phyloP scores from a whole-genome alignment of 306 rosid genomes.

The Senna siamea region DNA sequence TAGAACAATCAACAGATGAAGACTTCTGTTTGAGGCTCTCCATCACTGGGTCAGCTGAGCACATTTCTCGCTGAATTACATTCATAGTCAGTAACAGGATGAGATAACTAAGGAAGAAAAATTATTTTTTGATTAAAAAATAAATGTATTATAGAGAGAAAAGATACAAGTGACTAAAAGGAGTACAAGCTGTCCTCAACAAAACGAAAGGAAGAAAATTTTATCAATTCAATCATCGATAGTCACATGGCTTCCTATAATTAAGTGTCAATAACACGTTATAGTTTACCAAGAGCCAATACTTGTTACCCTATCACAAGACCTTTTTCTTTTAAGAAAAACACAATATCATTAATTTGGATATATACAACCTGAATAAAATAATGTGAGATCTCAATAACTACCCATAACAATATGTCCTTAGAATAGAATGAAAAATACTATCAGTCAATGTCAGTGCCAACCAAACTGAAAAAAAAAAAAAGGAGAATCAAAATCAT shows the following conservation, averaged over 20 bases:
- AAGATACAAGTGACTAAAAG: too few relatives aligned
- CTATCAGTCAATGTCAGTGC: conserved; percentile 10
- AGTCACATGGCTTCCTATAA: conserved; percentile 10
- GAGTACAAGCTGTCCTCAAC: too few relatives aligned
- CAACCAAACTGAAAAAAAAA: conserved; percentile 28
- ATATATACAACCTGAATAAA: conserved; percentile 17
- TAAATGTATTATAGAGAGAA: too few relatives aligned
- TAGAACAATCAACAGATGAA: conserved; percentile 44
- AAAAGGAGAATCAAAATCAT: conserved; percentile 18
- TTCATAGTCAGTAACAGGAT: conserved; percentile 46
- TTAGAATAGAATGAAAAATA: conserved; percentile 6
- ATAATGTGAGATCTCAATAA: conserved; percentile 14
- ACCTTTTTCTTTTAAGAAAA: not conserved
- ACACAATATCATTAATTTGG: conserved; percentile 13
- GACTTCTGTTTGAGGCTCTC: conserved; percentile 49
- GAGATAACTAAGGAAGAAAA: conserved; percentile 26
- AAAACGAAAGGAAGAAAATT: conserved; percentile 28
- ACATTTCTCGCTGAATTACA: conserved; percentile 47
- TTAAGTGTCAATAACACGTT: conserved; percentile 9
- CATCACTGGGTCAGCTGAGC: conserved; percentile 36
- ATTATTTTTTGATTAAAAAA: too few relatives aligned
- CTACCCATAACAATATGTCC: conserved; percentile 23
- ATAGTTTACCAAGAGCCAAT: conserved; percentile 29
- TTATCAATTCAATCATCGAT: conserved; percentile 19
- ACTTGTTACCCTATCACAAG: conserved; percentile 13